These are phyloP conservation scores for Fraxinus greggii DNA, from an alignment of 305 asterid genomes.

Conservation along the genomic window DNA sequence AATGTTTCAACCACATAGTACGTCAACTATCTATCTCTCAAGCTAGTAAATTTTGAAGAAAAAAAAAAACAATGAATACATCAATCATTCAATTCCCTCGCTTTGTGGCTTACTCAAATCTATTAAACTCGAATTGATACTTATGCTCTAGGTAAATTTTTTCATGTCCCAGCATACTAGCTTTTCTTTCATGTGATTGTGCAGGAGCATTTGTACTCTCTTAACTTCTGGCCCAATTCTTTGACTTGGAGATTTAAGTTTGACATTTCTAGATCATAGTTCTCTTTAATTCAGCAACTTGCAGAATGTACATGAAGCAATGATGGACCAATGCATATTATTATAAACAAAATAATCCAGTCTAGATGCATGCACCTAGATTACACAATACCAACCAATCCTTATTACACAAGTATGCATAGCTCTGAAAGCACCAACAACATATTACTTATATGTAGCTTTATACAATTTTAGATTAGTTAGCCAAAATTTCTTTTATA, in stretches of 20 bases:
- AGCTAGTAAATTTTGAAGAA: no score
- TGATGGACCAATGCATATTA: not conserved
- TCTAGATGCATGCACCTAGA: not conserved
- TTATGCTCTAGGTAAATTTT: conserved; percentile 75
- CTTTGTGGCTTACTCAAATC: conserved; percentile 53
- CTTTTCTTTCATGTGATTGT: conserved; percentile 74
- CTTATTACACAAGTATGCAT: not conserved
- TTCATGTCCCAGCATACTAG: conserved; percentile 75
- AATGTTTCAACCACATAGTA: no score
- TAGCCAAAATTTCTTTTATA: not conserved
- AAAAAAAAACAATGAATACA: no score
- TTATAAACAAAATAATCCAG: not conserved
- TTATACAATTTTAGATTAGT: not conserved
- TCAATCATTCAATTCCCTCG: no score
- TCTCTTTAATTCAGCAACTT: conserved; percentile 87
- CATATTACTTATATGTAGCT: not conserved
- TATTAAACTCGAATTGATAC: conserved; percentile 57
- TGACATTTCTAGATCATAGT: conserved; percentile 64
- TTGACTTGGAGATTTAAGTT: conserved; percentile 54
- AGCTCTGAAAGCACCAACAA: not conserved
- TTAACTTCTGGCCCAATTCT: conserved; percentile 62
- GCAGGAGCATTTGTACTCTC: conserved; percentile 50
- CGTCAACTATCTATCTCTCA: no score
- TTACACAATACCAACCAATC: not conserved
- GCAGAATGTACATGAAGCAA: conserved; percentile 18